Conservation (phyloP, 306 rosid species). For the Corylus heterophylla region DNA sequence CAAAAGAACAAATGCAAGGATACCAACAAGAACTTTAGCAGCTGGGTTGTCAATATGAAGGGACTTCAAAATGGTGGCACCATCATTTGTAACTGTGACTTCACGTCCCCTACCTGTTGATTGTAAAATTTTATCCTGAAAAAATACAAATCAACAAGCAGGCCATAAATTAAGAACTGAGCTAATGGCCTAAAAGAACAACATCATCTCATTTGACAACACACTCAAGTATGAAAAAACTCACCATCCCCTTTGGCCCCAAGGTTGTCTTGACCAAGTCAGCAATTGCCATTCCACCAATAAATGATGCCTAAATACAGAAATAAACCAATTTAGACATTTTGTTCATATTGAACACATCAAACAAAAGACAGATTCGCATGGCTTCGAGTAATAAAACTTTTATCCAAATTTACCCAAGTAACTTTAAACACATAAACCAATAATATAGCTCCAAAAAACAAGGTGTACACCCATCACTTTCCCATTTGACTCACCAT, state of each 20-base stretch:
- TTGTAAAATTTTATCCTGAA: constrained; percentile 93
- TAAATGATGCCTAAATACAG: constrained; percentile 70
- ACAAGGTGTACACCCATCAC: background rate
- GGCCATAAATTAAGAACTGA: constrained; percentile 2
- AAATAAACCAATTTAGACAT: background rate
- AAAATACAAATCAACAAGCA: constrained; percentile 13
- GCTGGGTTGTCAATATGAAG: constrained; percentile 97
- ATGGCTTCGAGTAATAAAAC: background rate
- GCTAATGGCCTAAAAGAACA: background rate
- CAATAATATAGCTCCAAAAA: background rate
- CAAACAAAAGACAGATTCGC: background rate
- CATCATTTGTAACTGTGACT: constrained; percentile 92
- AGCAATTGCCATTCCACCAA: constrained; percentile 96
- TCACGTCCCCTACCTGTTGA: constrained; percentile 90
- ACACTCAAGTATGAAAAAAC: background rate
- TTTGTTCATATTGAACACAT: background rate
- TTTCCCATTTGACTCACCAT: constrained; percentile 57
- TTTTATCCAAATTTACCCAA: background rate
- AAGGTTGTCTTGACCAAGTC: constrained; percentile 96
- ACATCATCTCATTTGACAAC: background rate
- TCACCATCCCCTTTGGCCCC: constrained; percentile 98
- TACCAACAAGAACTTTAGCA: constrained; percentile 99
- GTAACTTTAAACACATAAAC: background rate
- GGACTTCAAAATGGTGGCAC: constrained; percentile 96
- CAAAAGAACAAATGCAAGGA: constrained; percentile 44